These are phyloP conservation scores for Mortierella polycephala DNA, from an alignment of 371 early-diverging fungal genomes.

Conservation along the genomic window DNA sequence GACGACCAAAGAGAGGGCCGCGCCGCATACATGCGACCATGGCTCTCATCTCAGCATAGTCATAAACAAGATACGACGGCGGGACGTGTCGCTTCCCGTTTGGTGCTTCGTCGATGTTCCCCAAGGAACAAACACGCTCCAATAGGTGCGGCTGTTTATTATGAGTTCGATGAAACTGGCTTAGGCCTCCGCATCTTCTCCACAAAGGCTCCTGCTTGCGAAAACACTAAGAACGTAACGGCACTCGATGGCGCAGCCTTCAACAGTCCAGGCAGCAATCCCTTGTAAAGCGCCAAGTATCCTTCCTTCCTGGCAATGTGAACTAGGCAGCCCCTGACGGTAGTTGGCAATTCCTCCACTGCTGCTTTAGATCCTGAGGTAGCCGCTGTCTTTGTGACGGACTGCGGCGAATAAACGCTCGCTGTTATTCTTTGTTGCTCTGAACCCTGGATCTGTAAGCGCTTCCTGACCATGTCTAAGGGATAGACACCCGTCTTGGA, in stretches of 20 bases:
- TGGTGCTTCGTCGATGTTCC: no score
- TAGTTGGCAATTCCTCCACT: slow-evolving; percentile 44
- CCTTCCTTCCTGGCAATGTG: slow-evolving; percentile 83
- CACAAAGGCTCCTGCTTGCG: slow-evolving; percentile 35
- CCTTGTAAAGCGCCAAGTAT: slow-evolving; percentile 85
- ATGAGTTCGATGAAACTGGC: neutral
- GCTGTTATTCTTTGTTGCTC: slow-evolving; percentile 23
- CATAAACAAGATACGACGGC: no score
- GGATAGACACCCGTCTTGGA: slow-evolving; percentile 92
- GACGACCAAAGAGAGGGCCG: no score
- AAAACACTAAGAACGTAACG: slow-evolving; percentile 85
- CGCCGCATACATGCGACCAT: no score
- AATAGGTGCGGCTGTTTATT: no score
- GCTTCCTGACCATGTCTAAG: slow-evolving; percentile 86
- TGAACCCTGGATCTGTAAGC: slow-evolving; percentile 66
- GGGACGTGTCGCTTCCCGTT: no score
- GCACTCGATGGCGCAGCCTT: slow-evolving; percentile 91
- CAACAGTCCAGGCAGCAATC: slow-evolving; percentile 83
- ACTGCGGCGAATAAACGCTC: slow-evolving; percentile 9
- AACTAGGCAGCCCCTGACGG: slow-evolving; percentile 62
- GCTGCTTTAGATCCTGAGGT: slow-evolving; percentile 61
- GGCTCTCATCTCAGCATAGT: no score
- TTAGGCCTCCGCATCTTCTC: slow-evolving; percentile 26
- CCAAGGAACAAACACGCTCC: no score
- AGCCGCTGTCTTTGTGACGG: slow-evolving; percentile 59